Evolutionary conservation across 2,329 filamentous ascomycete genomes (phyloP).

Genomic region (Meredithiella fracta): DNA sequence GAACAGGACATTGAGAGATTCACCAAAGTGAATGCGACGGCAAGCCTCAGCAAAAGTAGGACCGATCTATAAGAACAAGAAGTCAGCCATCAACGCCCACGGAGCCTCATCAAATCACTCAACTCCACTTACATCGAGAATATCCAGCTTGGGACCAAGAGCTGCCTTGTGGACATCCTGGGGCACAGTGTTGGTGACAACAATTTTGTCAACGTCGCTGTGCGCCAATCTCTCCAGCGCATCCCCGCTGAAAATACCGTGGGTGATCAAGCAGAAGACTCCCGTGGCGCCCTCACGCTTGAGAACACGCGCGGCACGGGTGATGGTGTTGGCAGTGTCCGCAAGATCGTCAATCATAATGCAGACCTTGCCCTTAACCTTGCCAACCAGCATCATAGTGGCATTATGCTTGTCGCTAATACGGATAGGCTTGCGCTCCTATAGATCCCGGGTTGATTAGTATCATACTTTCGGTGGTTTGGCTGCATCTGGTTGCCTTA

Average conservation of each 20-base stretch:
- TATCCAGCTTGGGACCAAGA: constrained; percentile 73
- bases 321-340: constrained; percentile 95
- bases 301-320: constrained; percentile 84
- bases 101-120: neutral
- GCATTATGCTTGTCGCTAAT: constrained; percentile 81
- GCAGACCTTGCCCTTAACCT: constrained; percentile 63
- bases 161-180: constrained; percentile 62
- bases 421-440: constrained; percentile 79
- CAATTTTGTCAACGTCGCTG: constrained; percentile 78
- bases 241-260: constrained; percentile 88
- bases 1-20: constrained; percentile 92
- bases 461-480: neutral
- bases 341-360: constrained; percentile 90
- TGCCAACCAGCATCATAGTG: constrained; percentile 88
- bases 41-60: constrained; percentile 92
- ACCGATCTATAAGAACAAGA: constrained; percentile 33
- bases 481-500: constrained; percentile 12
- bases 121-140: constrained; percentile 43
- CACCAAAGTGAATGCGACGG: constrained; percentile 87
- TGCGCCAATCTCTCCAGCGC: constrained; percentile 89
- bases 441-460: constrained; percentile 9
- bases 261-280: constrained; percentile 84
- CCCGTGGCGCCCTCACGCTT: constrained; percentile 88
- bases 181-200: constrained; percentile 90
- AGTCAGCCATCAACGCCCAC: neutral